phyloP scores from a whole-genome alignment of 768 basidiomycete genomes.

The Ramaria sp. region DNA sequence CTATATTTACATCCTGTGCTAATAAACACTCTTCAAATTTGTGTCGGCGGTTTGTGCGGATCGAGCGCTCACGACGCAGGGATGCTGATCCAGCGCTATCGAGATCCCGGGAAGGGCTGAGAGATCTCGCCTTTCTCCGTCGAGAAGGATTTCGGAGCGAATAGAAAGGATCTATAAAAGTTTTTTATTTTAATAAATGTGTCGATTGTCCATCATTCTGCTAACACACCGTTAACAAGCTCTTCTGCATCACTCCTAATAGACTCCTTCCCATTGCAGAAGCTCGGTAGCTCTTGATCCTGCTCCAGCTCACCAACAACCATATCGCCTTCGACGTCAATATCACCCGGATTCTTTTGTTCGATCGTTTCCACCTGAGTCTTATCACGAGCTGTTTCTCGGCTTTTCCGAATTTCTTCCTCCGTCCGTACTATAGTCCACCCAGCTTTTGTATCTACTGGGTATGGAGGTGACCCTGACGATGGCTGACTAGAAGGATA shows the following conservation, averaged over 20 bases:
- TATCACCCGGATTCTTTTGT: conserved; percentile 12
- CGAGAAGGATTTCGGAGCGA: conserved; percentile 34
- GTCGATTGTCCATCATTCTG: conserved; percentile 14
- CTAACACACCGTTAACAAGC: conserved; percentile 58
- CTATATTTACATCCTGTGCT: conserved; percentile 71
- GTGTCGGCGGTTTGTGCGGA: conserved; percentile 63
- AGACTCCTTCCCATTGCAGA: conserved; percentile 36
- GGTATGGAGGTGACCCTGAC: conserved; percentile 32
- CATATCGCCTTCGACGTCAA: conserved; percentile 73
- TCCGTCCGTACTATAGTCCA: conserved; percentile 68
- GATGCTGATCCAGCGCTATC: conserved; percentile 34
- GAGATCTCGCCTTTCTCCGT: conserved; percentile 13
- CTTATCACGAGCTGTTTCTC: conserved; percentile 16
- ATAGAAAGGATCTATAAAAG: conserved; percentile 57
- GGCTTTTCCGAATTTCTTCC: conserved; percentile 12
- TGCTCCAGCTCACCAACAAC: conserved; percentile 66
- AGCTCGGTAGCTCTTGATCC: conserved; percentile 24
- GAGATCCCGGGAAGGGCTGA: not conserved
- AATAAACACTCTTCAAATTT: conserved; percentile 77
- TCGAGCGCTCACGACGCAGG: conserved; percentile 62
- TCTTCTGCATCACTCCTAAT: conserved; percentile 63
- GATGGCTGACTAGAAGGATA: conserved; percentile 42
- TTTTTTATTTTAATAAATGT: conserved; percentile 20
- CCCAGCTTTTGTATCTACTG: conserved; percentile 29
- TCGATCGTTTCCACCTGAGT: conserved; percentile 16